A percentile compares a stretch with the other conserved stretches of the same genome.
Conservation (phyloP, 2,329 filamentous ascomycete genomes). For the Amphichorda felina region DNA sequence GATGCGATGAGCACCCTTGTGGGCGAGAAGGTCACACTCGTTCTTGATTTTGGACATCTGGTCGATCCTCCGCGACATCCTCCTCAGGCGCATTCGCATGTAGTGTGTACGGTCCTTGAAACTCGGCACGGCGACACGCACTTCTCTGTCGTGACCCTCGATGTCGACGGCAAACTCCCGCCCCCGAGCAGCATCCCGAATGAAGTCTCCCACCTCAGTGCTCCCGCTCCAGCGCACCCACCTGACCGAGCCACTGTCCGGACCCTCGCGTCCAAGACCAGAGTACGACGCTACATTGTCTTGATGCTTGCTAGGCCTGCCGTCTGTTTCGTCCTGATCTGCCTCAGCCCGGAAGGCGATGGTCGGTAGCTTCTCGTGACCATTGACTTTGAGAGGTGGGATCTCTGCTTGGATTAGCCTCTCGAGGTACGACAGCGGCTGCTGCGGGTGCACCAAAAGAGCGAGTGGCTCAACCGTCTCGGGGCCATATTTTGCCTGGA, state of each 20-base stretch:
- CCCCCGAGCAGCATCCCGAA: constrained; percentile 74
- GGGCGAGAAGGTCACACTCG: constrained; percentile 69
- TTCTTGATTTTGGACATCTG: constrained; percentile 62
- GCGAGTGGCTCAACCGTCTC: constrained; percentile 65
- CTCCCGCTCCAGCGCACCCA: constrained; percentile 84
- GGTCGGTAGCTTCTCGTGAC: constrained; percentile 56
- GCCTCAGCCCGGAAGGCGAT: constrained; percentile 74
- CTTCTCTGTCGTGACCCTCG: constrained; percentile 52
- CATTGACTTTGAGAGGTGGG: constrained; percentile 53
- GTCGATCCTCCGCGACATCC: constrained; percentile 57
- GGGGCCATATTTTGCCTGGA: constrained; percentile 22
- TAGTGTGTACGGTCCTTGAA: constrained; percentile 90
- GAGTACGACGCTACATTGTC: constrained; percentile 56
- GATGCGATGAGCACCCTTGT: constrained; percentile 64
- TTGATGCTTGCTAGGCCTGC: constrained; percentile 18
- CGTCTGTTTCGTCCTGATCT: constrained; percentile 39
- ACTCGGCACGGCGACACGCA: constrained; percentile 71
- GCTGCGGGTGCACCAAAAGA: constrained; percentile 76
- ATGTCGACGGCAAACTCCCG: constrained; percentile 79
- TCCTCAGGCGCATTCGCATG: constrained; percentile 63
- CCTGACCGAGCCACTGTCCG: constrained; percentile 23
- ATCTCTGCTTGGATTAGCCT: constrained; percentile 81
- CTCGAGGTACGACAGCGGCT: constrained; percentile 84
- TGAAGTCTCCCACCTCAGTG: constrained; percentile 90
- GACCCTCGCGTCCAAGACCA: constrained; percentile 53